Percentiles rank a stretch among this genome's conserved stretches.
These are phyloP conservation scores for Coemansia sp. DNA, from an alignment of 192 early-diverging fungal species.

Conservation along the genomic window DNA sequence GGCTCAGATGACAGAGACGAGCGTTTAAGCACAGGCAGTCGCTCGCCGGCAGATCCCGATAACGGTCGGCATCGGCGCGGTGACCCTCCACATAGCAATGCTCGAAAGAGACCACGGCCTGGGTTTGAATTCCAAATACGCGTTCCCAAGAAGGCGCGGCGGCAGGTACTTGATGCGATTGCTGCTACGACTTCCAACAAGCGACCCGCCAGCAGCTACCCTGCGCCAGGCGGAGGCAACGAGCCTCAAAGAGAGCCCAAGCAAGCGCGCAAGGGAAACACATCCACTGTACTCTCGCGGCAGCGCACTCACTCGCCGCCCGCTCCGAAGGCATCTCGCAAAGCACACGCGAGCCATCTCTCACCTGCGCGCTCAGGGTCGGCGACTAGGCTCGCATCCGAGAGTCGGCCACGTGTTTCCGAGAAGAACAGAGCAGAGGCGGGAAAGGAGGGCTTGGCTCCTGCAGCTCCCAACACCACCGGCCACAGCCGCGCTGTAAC, in stretches of 20 bases:
- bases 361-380: constrained; percentile 4
- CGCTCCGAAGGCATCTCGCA: background rate
- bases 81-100: background rate
- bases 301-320: background rate
- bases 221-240: background rate
- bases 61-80: background rate
- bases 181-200: background rate
- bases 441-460: background rate
- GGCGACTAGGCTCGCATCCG: background rate
- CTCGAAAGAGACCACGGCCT: constrained; percentile 19
- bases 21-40: background rate
- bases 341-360: background rate
- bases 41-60: background rate
- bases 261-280: constrained; percentile 18
- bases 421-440: background rate
- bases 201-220: constrained; percentile 3
- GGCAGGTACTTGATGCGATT: constrained; percentile 32
- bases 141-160: constrained; percentile 40
- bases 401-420: background rate
- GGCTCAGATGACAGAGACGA: background rate
- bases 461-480: background rate
- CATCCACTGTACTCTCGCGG: background rate
- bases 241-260: constrained; percentile 5
- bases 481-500: background rate
- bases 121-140: constrained; percentile 27